Evolutionary conservation across 805 yeast species (phyloP), one percentile per base, ranked within the genome.

Genomic region (Wickerhamiella allomyrinae): DNA sequence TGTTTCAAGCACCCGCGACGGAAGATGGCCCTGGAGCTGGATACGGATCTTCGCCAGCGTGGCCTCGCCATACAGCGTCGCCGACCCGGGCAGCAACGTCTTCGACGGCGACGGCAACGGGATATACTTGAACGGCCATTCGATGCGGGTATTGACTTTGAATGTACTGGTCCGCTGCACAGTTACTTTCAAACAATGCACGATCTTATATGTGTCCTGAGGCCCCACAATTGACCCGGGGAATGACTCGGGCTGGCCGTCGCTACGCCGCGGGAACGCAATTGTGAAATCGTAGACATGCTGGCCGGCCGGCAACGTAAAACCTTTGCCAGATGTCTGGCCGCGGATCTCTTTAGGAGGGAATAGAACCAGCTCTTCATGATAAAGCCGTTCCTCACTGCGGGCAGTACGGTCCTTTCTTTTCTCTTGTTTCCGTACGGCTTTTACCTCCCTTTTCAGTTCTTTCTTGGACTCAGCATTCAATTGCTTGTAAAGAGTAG

Each of bases 231-330:
- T 20, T 1, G 40, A 24, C 1, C 42, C 44, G 2, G 47, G 47
- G 25, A 41, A 17, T 1, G 25, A n/a, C 19, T 22, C 23, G 24
- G 20, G 35, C n/a, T 15, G 15, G 34, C 41, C 46, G 7, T 15
- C 19, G 14, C 11, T 14, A 17, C 33, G 24, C 9, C 34, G 38
- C 3, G 47, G 47, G 20, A 44, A 22, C 3, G 37, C 34, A 7
- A 41, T 29, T 13, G 25, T 35, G 37, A 44, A 44, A 3, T 42
- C 39, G 31, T 44, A 44, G 13, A n/a, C n/a, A 34, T 44, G 47
- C 8, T 37, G 34, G 19, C 47, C 47, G 2, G 37, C 38, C 2
- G 43, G 39, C 15, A 44, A 19, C 2, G 47, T 44, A 11, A 41
- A 33, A 21, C 41, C 41, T 23, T 40, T 40, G 15, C 40, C 39